Conservation (phyloP, 805 yeast species). For the Candida saitoana region DNA sequence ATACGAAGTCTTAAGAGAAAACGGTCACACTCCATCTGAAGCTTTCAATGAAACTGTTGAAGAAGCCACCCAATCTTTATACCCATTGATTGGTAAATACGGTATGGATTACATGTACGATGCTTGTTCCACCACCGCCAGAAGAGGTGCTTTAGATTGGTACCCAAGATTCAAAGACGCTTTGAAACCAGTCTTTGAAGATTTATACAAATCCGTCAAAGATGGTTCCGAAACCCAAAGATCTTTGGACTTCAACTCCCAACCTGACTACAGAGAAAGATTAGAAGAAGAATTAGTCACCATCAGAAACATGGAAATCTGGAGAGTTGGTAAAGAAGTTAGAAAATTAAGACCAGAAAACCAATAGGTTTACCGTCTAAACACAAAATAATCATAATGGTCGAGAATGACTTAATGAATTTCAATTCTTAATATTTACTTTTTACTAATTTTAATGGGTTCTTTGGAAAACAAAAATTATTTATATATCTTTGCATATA, state of each 20-base stretch:
- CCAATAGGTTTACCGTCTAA: constrained; percentile 49
- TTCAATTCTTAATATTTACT: constrained; percentile 20
- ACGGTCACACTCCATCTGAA: constrained; percentile 99
- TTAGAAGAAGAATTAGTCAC: constrained; percentile 88
- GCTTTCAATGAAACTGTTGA: constrained; percentile 99
- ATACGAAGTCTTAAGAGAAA: constrained; percentile 99
- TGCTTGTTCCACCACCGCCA: constrained; percentile 99
- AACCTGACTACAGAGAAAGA: constrained; percentile 94
- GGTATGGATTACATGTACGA: constrained; percentile 99
- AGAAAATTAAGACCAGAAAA: constrained; percentile 99
- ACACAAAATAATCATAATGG: constrained; percentile 19
- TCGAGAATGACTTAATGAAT: constrained; percentile 36
- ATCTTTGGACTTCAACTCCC: constrained; percentile 97
- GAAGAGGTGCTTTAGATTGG: constrained; percentile 99
- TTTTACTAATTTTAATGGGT: constrained; percentile 14
- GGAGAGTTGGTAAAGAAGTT: constrained; percentile 99
- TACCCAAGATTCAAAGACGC: constrained; percentile 98
- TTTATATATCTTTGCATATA: constrained; percentile 25
- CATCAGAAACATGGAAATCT: constrained; percentile 98
- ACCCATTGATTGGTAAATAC: constrained; percentile 98
- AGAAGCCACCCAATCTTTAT: constrained; percentile 98
- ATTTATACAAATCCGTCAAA: constrained; percentile 90
- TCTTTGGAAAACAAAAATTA: constrained; percentile 12
- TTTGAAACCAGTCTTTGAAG: constrained; percentile 96
- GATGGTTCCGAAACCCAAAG: constrained; percentile 97